Evolutionary conservation across 805 yeast species (phyloP), one percentile per base, ranked within the genome.

Genomic region (Schwanniomyces occidentalis): DNA sequence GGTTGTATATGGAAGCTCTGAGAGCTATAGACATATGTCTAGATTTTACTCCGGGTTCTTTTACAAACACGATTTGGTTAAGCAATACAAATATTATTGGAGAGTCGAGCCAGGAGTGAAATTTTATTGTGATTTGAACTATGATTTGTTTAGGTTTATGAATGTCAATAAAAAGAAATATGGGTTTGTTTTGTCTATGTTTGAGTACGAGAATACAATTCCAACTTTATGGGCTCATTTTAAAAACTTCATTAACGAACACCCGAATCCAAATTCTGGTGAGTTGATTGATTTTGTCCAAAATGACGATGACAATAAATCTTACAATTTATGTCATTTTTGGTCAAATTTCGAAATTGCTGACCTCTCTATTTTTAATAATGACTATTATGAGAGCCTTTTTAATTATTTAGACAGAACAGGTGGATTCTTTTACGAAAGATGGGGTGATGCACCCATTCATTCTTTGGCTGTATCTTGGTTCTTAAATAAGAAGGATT

Each of bases 281-380:
- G 37, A 40, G 18, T 22, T 46, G 10, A 13, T 46, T 16, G 43
- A 42, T 8, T 48, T 50, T 25, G 32, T 49, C 2, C 32, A 38
- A 17, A 46, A 49, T 35, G 47, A 50, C 19, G 46, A 49, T 26
- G 37, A 36, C 8, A 24, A 24, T 7, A 18, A 37, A 18, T 19
- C 76, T 0, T 86, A 80, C 58, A 85, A 85, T 52, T 53, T 75
- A 49, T 85, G 95, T 53, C 95, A 86, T 56, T 86, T 82, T 56
- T 85, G 95, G 93, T 73, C 87, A 6, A 83, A 83, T 56, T 83
- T 82, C 46, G 89, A 83, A 62, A 66, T 85, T 35, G 93, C 85
- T 2, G 82, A 82, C 40, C 66, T 85, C 52, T 82, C 80, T 34
- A 76, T 85, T 42, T 81, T 80, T 75, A 66, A 88, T 45, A 65